Evolutionary conservation across 2,329 filamentous ascomycete species (phyloP).

Genomic region (Cladosporium sp.): DNA sequence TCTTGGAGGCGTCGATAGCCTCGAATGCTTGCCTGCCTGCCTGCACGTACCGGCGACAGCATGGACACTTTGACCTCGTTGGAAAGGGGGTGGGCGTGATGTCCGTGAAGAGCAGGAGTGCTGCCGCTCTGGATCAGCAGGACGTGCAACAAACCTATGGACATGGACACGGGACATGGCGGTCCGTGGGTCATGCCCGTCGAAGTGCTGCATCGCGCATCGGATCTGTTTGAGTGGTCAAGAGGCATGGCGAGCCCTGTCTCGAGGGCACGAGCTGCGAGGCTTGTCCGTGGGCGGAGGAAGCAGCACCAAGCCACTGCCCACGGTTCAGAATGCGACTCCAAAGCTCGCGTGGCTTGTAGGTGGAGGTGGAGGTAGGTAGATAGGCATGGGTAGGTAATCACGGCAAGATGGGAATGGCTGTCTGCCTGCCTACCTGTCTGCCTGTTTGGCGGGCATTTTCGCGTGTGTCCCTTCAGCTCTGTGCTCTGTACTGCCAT

Average conservation of each 20-base stretch:
- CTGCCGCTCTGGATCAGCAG: background rate
- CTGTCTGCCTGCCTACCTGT: background rate
- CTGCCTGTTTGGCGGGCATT: background rate
- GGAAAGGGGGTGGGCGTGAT: background rate
- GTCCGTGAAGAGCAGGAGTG: conserved; percentile 1
- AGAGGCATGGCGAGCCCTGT: background rate
- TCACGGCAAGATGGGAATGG: too few species aligned
- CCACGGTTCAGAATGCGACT: background rate
- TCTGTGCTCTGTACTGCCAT: conserved; percentile 2
- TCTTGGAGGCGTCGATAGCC: too few species aligned
- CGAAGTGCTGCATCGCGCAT: background rate
- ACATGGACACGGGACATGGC: background rate
- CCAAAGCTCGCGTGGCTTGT: background rate
- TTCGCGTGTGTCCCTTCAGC: background rate
- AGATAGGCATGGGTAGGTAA: too few species aligned
- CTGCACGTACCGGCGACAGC: background rate
- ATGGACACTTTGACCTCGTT: background rate
- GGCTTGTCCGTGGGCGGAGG: background rate
- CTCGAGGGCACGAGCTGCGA: background rate
- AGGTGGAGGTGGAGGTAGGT: too few species aligned
- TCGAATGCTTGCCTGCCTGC: background rate
- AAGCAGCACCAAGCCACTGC: background rate
- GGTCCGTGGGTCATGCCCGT: background rate
- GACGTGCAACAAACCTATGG: background rate
- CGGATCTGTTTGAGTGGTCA: background rate